Evolutionary conservation across 1,284 basidiomycete genomes (phyloP), one percentile per base, ranked within the genome.

Genomic region (Tilletia indica): DNA sequence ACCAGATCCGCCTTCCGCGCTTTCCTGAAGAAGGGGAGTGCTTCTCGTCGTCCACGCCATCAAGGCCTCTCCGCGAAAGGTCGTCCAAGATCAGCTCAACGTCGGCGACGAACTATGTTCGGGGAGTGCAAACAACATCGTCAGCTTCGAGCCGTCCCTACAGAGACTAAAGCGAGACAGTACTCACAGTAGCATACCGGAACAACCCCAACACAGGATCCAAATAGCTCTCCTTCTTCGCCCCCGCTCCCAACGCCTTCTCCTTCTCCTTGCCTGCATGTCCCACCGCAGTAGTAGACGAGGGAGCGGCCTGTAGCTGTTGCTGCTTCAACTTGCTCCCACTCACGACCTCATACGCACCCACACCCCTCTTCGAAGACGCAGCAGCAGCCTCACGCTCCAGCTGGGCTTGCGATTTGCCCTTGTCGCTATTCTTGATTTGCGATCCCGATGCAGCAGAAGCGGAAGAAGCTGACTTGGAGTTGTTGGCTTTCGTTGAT

Each of bases 131-230:
- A 49, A 49, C 25, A 54, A 3, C 25, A 14, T 14, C 56, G 34
- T 58, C 21, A 21, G 11, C 11, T 58, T 34, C 11, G 3, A 31
- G 56, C 16, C 5, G 16, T 14, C 8, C 12, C 3, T 4, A 16
- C 51, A 19, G 61, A n/a, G 34, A 36, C 31, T 19, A 12, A 12
- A 36, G 14, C 9, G 58, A 38, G 58, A 31, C 6, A 9, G 19
- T 14, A 39, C 61, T 64, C 61, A 64, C 61, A 3, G 34, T 64
- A 11, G 61, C 61, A 64, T 64, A 64, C 36, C 61, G 31, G 61
- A 64, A 64, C 61, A 64, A 16, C 5, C 61, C 61, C 61, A 64
- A 39, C 31, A 64, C 36, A 19, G 61, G 61, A 14, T 64, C 61
- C 12, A 64, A 36, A n/a, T 64, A 39, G 1, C 36, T 11, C 38